Conservation (phyloP, 2,329 filamentous ascomycete species). For the Pestalotiopsis sp. region DNA sequence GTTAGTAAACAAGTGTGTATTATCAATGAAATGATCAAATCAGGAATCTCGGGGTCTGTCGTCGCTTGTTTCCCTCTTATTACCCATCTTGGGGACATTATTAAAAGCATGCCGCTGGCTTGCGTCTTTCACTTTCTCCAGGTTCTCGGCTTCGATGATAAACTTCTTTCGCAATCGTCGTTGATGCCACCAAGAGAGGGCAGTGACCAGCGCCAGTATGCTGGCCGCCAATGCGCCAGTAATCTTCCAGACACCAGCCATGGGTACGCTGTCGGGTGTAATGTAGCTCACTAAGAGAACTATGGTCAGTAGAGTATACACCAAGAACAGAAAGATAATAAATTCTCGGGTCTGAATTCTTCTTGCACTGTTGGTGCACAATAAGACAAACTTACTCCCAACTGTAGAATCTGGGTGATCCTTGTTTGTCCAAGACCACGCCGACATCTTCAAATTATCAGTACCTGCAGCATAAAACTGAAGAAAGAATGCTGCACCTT, state of each 20-base stretch:
- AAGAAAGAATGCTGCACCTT: not conserved
- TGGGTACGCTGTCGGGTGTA: not conserved
- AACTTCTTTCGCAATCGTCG: not conserved
- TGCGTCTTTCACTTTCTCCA: not conserved
- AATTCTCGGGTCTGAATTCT: not conserved
- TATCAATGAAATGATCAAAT: too few relatives aligned
- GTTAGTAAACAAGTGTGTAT: too few relatives aligned
- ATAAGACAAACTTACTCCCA: not conserved
- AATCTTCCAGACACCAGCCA: not conserved
- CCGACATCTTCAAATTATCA: not conserved
- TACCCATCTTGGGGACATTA: not conserved
- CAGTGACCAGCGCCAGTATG: not conserved
- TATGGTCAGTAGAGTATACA: not conserved
- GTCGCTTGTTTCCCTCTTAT: not conserved
- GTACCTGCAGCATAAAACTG: not conserved
- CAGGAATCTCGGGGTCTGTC: too few relatives aligned
- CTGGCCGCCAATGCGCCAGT: not conserved
- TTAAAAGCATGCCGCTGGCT: not conserved
- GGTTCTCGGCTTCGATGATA: not conserved
- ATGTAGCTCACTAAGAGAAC: not conserved
- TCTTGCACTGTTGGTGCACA: not conserved
- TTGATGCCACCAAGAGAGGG: constrained; percentile 5
- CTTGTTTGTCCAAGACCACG: not conserved
- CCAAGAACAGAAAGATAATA: not conserved
- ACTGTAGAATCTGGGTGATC: not conserved